Evolutionary conservation across 768 basidiomycete genomes (phyloP).

Genomic region (Suillus sp.): DNA sequence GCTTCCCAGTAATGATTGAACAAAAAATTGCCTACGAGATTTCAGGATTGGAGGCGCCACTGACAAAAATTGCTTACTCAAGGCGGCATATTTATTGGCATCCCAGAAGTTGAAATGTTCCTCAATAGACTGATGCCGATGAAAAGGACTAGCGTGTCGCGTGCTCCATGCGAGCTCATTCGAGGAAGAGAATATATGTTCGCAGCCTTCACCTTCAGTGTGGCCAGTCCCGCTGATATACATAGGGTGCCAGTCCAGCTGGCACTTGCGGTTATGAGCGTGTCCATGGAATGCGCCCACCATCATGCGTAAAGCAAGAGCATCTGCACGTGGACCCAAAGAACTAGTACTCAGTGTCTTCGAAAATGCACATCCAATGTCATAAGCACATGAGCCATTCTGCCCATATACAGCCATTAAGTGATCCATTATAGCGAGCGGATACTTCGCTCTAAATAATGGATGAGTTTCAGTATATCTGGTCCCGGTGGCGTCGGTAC

Average conservation of each 20-base stretch:
- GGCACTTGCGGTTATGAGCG: constrained; percentile 31
- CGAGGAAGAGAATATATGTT: constrained; percentile 11
- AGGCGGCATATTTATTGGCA: constrained; percentile 21
- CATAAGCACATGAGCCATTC: constrained; percentile 24
- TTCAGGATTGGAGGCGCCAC: background rate
- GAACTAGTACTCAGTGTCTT: constrained; percentile 19
- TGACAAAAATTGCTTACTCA: constrained; percentile 19
- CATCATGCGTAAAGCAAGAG: constrained; percentile 13
- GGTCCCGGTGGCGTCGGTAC: background rate
- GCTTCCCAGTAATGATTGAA: constrained; percentile 12
- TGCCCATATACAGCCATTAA: constrained; percentile 21
- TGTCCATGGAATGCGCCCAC: constrained; percentile 24
- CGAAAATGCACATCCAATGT: constrained; percentile 28
- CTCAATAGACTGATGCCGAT: constrained; percentile 20
- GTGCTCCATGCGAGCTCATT: constrained; percentile 15
- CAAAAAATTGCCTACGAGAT: background rate
- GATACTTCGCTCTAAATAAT: constrained; percentile 24
- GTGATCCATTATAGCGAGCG: constrained; percentile 16
- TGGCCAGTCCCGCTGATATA: constrained; percentile 17
- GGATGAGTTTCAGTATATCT: background rate
- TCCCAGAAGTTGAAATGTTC: constrained; percentile 24
- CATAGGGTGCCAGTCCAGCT: constrained; percentile 30
- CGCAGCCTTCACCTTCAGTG: constrained; percentile 15
- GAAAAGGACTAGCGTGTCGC: constrained; percentile 1
- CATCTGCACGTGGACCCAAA: constrained; percentile 13